Percentiles rank a stretch among this genome's conserved stretches.
phyloP scores from a whole-genome alignment of 2,329 filamentous ascomycete species.

The Rhynchosporium agropyri region DNA sequence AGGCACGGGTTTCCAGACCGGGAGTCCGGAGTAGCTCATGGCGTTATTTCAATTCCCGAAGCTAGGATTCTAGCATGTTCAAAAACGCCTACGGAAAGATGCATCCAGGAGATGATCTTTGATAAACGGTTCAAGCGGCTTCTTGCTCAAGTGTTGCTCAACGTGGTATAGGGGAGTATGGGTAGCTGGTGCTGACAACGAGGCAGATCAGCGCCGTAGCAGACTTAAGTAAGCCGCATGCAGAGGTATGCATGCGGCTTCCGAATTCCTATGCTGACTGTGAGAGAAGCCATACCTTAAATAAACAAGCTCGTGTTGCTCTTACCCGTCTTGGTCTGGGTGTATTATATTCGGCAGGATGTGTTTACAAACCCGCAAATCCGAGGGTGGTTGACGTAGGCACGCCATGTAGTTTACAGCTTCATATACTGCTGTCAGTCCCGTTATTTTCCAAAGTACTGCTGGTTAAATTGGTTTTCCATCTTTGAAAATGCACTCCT shows the following conservation, averaged over 20 bases:
- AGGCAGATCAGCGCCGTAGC: neutral
- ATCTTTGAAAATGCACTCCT: neutral
- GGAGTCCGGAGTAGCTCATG: neutral
- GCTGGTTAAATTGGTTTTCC: neutral
- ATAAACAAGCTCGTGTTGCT: neutral
- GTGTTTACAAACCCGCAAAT: neutral
- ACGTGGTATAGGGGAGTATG: too few relatives aligned
- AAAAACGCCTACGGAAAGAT: neutral
- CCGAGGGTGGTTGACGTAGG: too few relatives aligned
- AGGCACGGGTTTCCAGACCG: too few relatives aligned
- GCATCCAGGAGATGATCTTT: neutral
- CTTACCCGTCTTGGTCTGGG: neutral
- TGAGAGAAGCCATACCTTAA: neutral
- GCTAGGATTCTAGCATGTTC: neutral
- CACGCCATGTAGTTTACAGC: too few relatives aligned
- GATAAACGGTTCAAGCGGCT: neutral
- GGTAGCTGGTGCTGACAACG: neutral
- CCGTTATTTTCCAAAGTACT: too few relatives aligned
- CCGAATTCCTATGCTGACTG: neutral
- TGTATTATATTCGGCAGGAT: neutral
- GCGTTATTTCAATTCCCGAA: neutral
- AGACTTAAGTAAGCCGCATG: too few relatives aligned
- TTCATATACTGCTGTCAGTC: too few relatives aligned
- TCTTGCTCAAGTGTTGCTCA: too few relatives aligned
- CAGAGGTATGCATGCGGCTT: too few relatives aligned